phyloP scores from a whole-genome alignment of 2,329 filamentous ascomycete genomes.

The Sclerotinia minor region DNA sequence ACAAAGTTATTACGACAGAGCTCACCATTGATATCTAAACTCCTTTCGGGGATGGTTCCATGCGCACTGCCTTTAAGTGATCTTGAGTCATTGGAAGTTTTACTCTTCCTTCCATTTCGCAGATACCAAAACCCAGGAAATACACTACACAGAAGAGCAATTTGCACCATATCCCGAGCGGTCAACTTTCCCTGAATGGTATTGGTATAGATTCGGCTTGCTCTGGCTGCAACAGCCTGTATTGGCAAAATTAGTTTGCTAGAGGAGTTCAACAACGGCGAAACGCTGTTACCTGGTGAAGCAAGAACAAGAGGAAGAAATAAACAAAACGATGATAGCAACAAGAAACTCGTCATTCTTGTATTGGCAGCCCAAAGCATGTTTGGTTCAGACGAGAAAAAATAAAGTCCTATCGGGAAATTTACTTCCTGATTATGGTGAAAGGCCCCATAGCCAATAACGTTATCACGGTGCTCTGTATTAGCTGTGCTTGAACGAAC shows the following conservation, averaged over 20 bases:
- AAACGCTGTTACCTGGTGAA: constrained; percentile 16
- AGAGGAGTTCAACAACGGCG: constrained; percentile 6
- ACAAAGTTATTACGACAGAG: neutral
- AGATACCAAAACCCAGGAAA: constrained; percentile 36
- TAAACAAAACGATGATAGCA: constrained; percentile 14
- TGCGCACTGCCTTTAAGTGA: constrained; percentile 10
- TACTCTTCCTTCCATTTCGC: constrained; percentile 29
- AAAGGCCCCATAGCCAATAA: constrained; percentile 22
- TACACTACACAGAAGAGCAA: constrained; percentile 31
- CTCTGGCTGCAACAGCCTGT: constrained; percentile 29
- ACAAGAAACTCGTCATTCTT: constrained; percentile 18
- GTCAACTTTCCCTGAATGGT: constrained; percentile 29
- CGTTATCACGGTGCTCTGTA: constrained; percentile 19
- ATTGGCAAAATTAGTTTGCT: constrained; percentile 18
- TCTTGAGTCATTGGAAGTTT: constrained; percentile 29
- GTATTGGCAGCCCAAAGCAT: neutral
- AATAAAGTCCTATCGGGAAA: constrained; percentile 17
- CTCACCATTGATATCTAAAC: constrained; percentile 33
- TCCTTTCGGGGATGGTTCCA: constrained; percentile 22
- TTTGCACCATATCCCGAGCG: constrained; percentile 34
- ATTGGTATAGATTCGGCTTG: constrained; percentile 30
- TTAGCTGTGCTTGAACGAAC: neutral
- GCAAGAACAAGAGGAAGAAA: constrained; percentile 16
- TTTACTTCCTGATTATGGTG: constrained; percentile 15
- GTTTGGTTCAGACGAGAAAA: constrained; percentile 13